phyloP scores from a whole-genome alignment of 2,329 filamentous ascomycete genomes.

The Plenodomus lindquistii region DNA sequence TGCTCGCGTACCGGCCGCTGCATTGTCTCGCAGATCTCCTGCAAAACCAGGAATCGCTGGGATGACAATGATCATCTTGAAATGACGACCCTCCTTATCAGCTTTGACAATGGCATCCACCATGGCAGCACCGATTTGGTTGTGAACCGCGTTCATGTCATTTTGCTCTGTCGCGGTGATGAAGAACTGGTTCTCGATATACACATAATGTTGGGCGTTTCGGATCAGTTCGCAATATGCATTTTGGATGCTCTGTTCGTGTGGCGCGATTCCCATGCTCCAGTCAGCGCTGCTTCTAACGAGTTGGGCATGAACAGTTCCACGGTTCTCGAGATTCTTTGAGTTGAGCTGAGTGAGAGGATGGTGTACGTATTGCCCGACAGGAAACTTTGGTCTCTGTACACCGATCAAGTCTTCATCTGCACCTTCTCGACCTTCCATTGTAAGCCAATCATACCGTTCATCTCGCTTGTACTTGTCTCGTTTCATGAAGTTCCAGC shows the following conservation, averaged over 20 bases:
- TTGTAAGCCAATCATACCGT: constrained; percentile 79
- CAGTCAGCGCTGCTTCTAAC: constrained; percentile 91
- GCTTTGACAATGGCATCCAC: constrained; percentile 87
- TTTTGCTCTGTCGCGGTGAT: constrained; percentile 77
- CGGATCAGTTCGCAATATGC: constrained; percentile 84
- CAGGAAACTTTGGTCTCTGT: constrained; percentile 84
- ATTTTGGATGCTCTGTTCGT: constrained; percentile 83
- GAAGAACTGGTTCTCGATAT: constrained; percentile 99
- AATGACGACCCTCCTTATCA: constrained; percentile 80
- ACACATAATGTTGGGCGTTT: constrained; percentile 88
- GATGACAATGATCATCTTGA: constrained; percentile 86
- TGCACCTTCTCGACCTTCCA: constrained; percentile 75
- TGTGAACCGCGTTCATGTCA: constrained; percentile 83
- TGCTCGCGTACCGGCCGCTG: constrained; percentile 78
- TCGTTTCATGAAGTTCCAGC: constrained; percentile 96
- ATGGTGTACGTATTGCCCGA: constrained; percentile 84
- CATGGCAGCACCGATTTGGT: constrained; percentile 84
- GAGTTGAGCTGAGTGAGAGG: constrained; percentile 70
- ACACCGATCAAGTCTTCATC: constrained; percentile 87
- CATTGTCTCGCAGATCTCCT: constrained; percentile 81
- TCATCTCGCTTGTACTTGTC: constrained; percentile 95
- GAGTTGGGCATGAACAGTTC: constrained; percentile 79
- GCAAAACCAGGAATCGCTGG: constrained; percentile 93
- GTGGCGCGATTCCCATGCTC: constrained; percentile 82
- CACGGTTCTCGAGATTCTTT: constrained; percentile 64